A percentile compares a stretch with the other conserved stretches of the same genome.
These are phyloP conservation scores for Blastomyces gilchristii DNA, from an alignment of 2,329 filamentous ascomycete genomes.

Conservation along the genomic window DNA sequence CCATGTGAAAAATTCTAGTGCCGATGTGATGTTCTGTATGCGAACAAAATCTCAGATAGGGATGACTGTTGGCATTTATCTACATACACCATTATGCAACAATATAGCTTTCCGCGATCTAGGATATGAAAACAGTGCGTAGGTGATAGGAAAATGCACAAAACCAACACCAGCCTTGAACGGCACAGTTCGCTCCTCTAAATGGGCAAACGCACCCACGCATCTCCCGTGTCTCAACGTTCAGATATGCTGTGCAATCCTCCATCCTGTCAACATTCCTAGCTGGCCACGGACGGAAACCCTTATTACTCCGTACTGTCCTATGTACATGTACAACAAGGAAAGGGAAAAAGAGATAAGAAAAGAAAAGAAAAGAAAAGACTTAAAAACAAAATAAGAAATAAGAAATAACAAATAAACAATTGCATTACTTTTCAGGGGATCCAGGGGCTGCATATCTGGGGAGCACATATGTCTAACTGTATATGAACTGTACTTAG, in stretches of 20 bases:
- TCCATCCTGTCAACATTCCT: background rate
- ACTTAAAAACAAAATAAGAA: background rate
- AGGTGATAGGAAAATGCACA: no score
- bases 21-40: no score
- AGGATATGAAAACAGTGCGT: no score
- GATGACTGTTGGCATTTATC: no score
- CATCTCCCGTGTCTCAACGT: background rate
- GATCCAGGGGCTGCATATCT: background rate
- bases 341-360: background rate
- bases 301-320: background rate
- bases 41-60: no score
- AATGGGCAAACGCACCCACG: background rate
- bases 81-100: no score
- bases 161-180: background rate
- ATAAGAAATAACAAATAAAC: no score
- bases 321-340: no score
- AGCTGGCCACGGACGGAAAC: background rate
- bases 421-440: no score
- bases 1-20: no score
- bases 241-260: background rate
- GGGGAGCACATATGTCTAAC: background rate
- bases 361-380: no score
- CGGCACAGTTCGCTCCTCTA: background rate
- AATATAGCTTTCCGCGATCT: no score
- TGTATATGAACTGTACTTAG: background rate